Evolutionary conservation across 768 basidiomycete species (phyloP).

Genomic region (Naganishia friedmannii): DNA sequence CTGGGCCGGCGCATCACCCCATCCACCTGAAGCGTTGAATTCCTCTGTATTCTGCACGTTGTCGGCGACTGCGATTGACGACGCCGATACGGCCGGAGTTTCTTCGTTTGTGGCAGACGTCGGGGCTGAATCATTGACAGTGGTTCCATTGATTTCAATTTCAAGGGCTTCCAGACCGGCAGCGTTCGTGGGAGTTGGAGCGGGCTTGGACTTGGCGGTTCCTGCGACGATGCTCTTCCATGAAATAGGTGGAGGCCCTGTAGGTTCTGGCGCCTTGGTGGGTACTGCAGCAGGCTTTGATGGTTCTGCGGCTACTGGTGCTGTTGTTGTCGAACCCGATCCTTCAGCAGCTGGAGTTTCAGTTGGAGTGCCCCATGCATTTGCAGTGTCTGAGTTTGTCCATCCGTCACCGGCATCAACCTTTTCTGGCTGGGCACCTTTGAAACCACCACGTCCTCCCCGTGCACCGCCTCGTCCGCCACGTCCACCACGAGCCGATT

Average conservation of each 20-base stretch:
- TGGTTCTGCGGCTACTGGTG: conserved; percentile 4
- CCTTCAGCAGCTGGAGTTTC: conserved; percentile 14
- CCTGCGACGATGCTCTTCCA: conserved; percentile 24
- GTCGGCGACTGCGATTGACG: conserved; percentile 33
- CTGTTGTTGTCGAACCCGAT: not conserved
- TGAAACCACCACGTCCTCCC: conserved; percentile 49
- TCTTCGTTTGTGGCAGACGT: conserved; percentile 25
- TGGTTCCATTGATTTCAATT: conserved; percentile 7
- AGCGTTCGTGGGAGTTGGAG: conserved; percentile 11
- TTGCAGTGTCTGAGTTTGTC: conserved; percentile 14
- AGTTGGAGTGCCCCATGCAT: conserved; percentile 13
- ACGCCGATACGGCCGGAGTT: conserved; percentile 39
- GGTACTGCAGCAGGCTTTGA: conserved; percentile 5
- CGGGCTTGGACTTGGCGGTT: conserved; percentile 23
- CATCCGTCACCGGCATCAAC: conserved; percentile 5
- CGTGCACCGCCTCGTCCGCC: conserved; percentile 50
- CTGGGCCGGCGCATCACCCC: conserved; percentile 48
- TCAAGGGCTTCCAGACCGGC: conserved; percentile 19
- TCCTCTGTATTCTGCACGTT: conserved; percentile 41
- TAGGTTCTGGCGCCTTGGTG: conserved; percentile 12
- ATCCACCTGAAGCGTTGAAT: conserved; percentile 47
- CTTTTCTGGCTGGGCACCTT: conserved; percentile 28
- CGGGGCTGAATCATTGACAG: not conserved
- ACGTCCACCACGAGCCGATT: conserved; percentile 43
- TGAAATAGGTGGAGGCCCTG: conserved; percentile 22